Evolutionary conservation across 208 protist species (phyloP).

Genomic region (Porcisia hertigi): DNA sequence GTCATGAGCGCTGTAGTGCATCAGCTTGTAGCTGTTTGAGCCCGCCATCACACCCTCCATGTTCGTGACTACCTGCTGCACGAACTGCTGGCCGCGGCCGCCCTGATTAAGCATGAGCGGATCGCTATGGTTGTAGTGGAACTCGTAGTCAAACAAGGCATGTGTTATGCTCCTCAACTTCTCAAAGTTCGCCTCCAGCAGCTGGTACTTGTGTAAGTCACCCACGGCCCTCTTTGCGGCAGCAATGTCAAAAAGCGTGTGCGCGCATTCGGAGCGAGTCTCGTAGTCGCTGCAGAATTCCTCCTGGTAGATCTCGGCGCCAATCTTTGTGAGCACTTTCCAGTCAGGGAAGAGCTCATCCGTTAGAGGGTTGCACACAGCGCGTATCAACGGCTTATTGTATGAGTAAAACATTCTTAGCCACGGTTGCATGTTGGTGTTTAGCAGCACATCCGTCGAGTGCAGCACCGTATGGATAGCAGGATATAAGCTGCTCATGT

Average conservation of each 20-base stretch:
- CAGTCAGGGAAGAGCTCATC: slow-evolving; percentile 41
- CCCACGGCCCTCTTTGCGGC: slow-evolving; percentile 36
- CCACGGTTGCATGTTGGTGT: slow-evolving; percentile 32
- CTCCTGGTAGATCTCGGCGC: slow-evolving; percentile 45
- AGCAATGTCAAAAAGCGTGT: slow-evolving; percentile 50
- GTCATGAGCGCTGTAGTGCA: slow-evolving; percentile 71
- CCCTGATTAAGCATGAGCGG: slow-evolving; percentile 44
- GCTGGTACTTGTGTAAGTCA: slow-evolving; percentile 25
- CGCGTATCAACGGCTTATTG: slow-evolving; percentile 30
- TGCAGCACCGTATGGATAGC: slow-evolving; percentile 48
- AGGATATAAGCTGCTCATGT: slow-evolving; percentile 38
- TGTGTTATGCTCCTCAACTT: slow-evolving; percentile 36
- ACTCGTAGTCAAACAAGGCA: slow-evolving; percentile 33
- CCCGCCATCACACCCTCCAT: slow-evolving; percentile 32
- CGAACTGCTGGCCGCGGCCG: slow-evolving; percentile 45
- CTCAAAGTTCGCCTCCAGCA: slow-evolving; percentile 36
- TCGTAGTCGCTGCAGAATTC: slow-evolving; percentile 47
- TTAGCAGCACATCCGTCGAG: slow-evolving; percentile 38
- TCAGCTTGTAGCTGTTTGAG: slow-evolving; percentile 45
- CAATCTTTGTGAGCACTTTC: slow-evolving; percentile 39
- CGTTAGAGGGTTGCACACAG: slow-evolving; percentile 36
- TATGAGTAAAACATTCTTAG: slow-evolving; percentile 28
- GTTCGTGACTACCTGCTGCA: slow-evolving; percentile 48
- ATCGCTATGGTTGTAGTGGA: slow-evolving; percentile 41
- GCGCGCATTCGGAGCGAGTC: slow-evolving; percentile 45